Conservation (phyloP, 257 asterid species). For the Fraxinus anomala region DNA sequence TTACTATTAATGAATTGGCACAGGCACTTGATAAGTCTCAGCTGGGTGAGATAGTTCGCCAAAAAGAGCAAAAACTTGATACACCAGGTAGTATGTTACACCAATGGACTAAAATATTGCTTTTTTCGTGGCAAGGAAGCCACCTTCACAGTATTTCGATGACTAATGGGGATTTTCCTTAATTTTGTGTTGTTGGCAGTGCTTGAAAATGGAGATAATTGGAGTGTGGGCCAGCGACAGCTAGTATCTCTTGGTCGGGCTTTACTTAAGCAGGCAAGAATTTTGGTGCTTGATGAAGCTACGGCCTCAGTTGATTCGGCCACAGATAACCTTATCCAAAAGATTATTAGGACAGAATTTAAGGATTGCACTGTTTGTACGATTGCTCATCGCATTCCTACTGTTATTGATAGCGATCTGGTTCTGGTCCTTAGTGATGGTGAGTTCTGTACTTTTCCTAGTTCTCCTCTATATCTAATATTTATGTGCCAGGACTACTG, state of each 20-base stretch:
- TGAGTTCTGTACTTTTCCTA: constrained; percentile 29
- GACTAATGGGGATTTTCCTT: constrained; percentile 9
- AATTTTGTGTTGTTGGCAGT: constrained; percentile 42
- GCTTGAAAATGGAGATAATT: constrained; percentile 85
- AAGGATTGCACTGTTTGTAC: constrained; percentile 89
- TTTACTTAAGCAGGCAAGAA: constrained; percentile 85
- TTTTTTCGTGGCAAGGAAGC: background rate
- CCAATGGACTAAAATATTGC: constrained; percentile 5
- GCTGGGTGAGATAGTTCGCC: constrained; percentile 78
- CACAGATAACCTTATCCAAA: constrained; percentile 93
- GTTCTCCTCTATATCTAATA: background rate
- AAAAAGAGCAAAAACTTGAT: constrained; percentile 81
- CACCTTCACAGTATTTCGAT: background rate
- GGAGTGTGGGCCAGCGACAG: constrained; percentile 98
- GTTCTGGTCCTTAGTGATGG: constrained; percentile 98
- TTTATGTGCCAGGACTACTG: background rate
- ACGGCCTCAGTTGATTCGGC: constrained; percentile 98
- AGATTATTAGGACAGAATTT: constrained; percentile 87
- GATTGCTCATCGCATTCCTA: constrained; percentile 96
- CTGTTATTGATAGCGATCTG: constrained; percentile 92
- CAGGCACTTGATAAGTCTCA: constrained; percentile 97
- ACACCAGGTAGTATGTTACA: constrained; percentile 64
- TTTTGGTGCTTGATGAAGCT: constrained; percentile 94
- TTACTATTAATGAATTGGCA: constrained; percentile 11
- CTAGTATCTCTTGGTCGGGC: constrained; percentile 95